Evolutionary conservation across 495 filamentous ascomycete species (phyloP), one percentile per base, ranked within the genome.

Genomic region (Xanthoparmelia taractica): DNA sequence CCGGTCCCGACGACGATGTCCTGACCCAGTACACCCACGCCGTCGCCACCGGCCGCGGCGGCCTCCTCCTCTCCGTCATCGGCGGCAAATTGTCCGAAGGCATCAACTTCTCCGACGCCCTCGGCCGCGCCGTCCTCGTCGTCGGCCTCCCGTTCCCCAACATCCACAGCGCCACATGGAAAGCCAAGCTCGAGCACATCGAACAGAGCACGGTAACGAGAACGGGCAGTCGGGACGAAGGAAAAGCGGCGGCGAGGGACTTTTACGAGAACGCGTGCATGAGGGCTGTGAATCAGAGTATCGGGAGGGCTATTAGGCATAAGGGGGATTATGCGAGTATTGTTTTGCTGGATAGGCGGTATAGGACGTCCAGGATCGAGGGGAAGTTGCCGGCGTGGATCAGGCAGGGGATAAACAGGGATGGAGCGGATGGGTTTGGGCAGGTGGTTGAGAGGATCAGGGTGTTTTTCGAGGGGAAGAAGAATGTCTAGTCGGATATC

Each of bases 241-340:
- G 83, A 29, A 92, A 87, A 69, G 84, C 84, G 58, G 88, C 85
- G 2, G 85, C 85, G 3, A 77, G 86, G 40, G 90, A 93, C 43
- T 96, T 93, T 71, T 96, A 96, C 71, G 92, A 96, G 73, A 97
- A 97, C 70, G 85, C 90, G 3, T 96, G 91, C 74, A 96, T 98
- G 91, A 80, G 94, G 48, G 91, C 93, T 18, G 95, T 98, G 47
- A 98, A 98, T 72, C 94, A 98, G 77, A 91, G 89, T 69, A 90
- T 98, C 66, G 94, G 94, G 5, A 80, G 94, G 64, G 94, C 92
- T 2, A 96, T 98, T 66, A 78, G 94, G 41, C 94, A 98, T 74
- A 82, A 80, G 18, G 81, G 82, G 43, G 94, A 98, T 68, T 97
- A 95, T 74, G 95, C 95, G 2, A 85, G 87, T 23, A 97, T 98